Evolutionary conservation across 805 yeast genomes (phyloP), one percentile per base, ranked within the genome.

Genomic region (Pichia paraexigua): DNA sequence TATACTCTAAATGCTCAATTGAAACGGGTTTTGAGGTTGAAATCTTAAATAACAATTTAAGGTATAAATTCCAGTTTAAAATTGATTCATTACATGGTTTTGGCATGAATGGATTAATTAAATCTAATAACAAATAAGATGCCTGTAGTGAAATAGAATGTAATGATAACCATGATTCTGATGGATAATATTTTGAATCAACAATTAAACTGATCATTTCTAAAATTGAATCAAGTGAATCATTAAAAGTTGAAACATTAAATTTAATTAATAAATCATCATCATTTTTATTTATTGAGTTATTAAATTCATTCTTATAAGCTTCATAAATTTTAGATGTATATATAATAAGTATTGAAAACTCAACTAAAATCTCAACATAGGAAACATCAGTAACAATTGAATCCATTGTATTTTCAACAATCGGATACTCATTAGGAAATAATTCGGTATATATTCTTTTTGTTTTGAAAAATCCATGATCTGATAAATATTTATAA

Each of bases 361-460:
- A 63, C 62, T 89, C 97, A 42, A 86, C 69, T 49, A 88, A 68
- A 3, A 85, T 72, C 63, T 89, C 97, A 27, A 82, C 87, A 51
- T 85, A 72, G 1, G 75, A 70, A 56, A 82, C 86, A 55, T 83
- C 87, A 55, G 80, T 79, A 20, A 87, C 85, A 43, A 82, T 72
- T 0, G 95, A 83, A 61, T 89, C 96, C 57, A 86, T 77, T 0
- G 91, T 80, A 30, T 73, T 60, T 43, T 80, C 83, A 46, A 69
- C 68, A 61, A 84, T 83, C 18, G 95, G 96, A 60, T 77, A 79
- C 17, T 68, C 65, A 28, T 74, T 72, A 10, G 94, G 95, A 70
- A 88, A 90, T 41, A 87, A 67, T 27, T 72, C 74, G 0, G 88
- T 82, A 61, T 83, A 85, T 0, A 80, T 75, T 68, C 88, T 76